Base-by-base conservation (phyloP, 495 filamentous ascomycete genomes). In the Coniosporium apollinis region DNA sequence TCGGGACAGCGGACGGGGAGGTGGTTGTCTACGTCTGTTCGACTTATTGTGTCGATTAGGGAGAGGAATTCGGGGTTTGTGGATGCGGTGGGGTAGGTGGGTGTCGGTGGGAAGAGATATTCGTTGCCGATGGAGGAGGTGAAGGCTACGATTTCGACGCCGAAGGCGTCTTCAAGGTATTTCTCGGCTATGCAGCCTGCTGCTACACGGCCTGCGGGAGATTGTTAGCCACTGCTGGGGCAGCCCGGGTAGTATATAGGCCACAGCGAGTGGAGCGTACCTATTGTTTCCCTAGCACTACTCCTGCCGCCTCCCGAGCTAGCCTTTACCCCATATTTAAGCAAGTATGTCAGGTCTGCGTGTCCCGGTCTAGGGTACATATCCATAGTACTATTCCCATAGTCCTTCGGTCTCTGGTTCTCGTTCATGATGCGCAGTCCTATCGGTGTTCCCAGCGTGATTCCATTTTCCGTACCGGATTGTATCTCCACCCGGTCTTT, bases 101-200 rank as follows among this genome's bases (percentile, higher is more conserved):
- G 50, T 0, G 82, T 83, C 3, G 85, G 78, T 2, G 85, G 81
- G 60, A 85, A 86, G 44, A 92, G 74, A 58, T 85, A 71, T 41
- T 83, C 68, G 45, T 65, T 62, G 36, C 89, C 89, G 35, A 97
- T 81, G 25, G 81, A 86, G 31, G 79, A 75, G 48, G 83, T 80
- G 47, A 86, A 97, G 30, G 87, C 80, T 38, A 89, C 76, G 45
- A 97, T 93, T 57, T 94, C 82, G 34, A 94, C 66, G 42, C 76
- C 76, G 54, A 92, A 76, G 19, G 79, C 74, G 19, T 85, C 59
- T 36, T 60, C 60, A 7, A 97, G 67, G 61, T 89, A 94, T 50
- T 94, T 93, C 58, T 97, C 89, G 19, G 84, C 84, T 52, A 96
- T 83, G 30, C 84, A 77, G 35, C 89, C 86, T n/a, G 89, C 86